Base-by-base conservation (phyloP, 805 yeast genomes). In the Saccharomycopsis fodiens region DNA sequence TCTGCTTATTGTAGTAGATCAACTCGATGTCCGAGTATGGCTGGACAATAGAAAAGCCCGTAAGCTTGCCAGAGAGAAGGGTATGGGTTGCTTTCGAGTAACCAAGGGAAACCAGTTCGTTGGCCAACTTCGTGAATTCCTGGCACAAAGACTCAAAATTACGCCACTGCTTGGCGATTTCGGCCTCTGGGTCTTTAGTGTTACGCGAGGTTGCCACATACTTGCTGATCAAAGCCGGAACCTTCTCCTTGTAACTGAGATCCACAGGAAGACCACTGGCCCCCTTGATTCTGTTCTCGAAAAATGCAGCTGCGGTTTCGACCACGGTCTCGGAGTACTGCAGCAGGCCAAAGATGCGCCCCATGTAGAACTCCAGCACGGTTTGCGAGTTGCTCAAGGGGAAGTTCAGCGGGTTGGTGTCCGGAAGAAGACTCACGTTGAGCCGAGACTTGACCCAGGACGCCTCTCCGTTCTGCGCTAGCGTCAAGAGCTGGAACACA, bases 71-170 rank as follows among this genome's bases (percentile, higher is more conserved):
- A 8, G 44, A 10, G n/a, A 44, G 2, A n/a, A 38, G 8, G 10
- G 23, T 15, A 12, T 30, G 19, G 13, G 19, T 32, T 7, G 16
- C 20, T 3, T 7, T 13, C 19, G 37, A 17, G 20, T 67, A 53
- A n/a, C 63, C 61, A 1, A 83, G 56, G 1, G 78, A 65, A 32
- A 85, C 66, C 0, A 82, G 70, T 35, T 49, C 50, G 19, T 42
- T 37, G 6, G 32, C n/a, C 6, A 49, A 16, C 48, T 74, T 81
- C 48, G 72, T 73, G 44, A 84, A 68, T 55, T 88, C 96, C 46
- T 73, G 75, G 57, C 95, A 81, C 21, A 88, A 66, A 2, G 85
- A 70, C 47, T 79, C 82, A 47, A 89, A 73, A 49, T 81, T 77
- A 29, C 73, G 66, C 84, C 95, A 80, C 54, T 79, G 79, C 25